Evolutionary conservation across 2,329 filamentous ascomycete genomes (phyloP).

Genomic region (Apiospora hydei): DNA sequence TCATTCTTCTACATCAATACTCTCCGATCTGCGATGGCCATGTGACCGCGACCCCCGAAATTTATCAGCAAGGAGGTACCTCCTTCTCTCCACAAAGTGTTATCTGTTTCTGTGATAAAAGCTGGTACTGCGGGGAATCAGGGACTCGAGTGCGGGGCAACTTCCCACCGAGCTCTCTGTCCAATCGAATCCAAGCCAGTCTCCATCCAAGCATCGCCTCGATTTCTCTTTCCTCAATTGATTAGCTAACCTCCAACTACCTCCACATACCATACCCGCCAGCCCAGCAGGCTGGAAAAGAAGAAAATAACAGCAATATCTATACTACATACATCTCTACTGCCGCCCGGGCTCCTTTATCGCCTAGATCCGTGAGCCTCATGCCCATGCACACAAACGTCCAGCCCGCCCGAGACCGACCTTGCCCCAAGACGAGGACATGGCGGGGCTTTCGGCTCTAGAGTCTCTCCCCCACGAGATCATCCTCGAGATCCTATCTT

Average conservation of each 20-base stretch:
- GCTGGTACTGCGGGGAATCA: neutral
- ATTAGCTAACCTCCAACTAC: neutral
- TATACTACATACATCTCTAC: neutral
- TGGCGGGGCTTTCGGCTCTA: conserved; percentile 43
- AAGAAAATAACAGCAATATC: neutral
- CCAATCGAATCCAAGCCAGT: neutral
- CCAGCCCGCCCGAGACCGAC: neutral
- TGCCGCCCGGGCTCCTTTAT: neutral
- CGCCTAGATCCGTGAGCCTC: neutral
- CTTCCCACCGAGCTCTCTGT: neutral
- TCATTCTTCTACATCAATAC: neutral
- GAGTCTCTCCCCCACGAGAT: conserved; percentile 70
- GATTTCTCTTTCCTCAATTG: neutral
- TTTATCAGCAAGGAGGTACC: neutral
- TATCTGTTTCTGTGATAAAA: neutral
- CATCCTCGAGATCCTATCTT: conserved; percentile 66
- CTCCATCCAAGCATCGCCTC: neutral
- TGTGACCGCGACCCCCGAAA: neutral
- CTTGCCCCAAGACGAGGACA: conserved; percentile 20
- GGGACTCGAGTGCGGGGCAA: too few relatives aligned
- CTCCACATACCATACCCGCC: conserved; percentile 12
- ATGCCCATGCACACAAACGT: neutral
- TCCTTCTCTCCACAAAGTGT: neutral
- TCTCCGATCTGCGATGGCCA: neutral
- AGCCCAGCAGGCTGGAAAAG: neutral